Evolutionary conservation across 2,329 filamentous ascomycete genomes (phyloP).

Genomic region (Colletotrichum sojae): DNA sequence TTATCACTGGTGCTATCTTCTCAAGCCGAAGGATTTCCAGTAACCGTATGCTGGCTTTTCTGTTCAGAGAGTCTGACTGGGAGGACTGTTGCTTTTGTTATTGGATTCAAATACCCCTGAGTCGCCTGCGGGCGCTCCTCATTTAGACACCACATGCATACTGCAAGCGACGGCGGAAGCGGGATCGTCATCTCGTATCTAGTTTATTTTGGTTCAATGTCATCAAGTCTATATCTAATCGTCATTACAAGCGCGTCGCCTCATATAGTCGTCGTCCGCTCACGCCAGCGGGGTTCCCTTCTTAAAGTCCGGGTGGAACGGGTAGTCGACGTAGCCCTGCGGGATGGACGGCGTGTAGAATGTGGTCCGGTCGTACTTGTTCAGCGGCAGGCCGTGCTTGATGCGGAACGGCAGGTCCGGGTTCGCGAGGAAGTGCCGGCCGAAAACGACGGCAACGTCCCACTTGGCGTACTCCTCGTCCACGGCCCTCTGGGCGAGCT

Average conservation of each 20-base stretch:
- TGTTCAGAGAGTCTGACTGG: background rate
- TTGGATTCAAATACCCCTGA: no score
- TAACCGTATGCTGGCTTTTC: background rate
- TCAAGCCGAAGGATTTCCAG: slow-evolving; percentile 49
- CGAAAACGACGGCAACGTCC: slow-evolving; percentile 53
- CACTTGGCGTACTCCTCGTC: slow-evolving; percentile 48
- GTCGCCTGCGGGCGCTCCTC: no score
- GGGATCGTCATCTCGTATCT: background rate
- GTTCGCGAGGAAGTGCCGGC: slow-evolving; percentile 50
- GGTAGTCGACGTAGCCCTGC: slow-evolving; percentile 49
- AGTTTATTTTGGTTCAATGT: slow-evolving; percentile 7
- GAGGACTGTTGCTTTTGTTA: no score
- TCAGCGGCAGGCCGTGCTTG: slow-evolving; percentile 46
- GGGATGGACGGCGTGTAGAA: slow-evolving; percentile 45
- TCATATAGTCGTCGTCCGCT: background rate
- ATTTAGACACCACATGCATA: background rate
- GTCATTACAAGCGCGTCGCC: background rate
- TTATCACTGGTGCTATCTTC: slow-evolving; percentile 61
- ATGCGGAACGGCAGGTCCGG: slow-evolving; percentile 49
- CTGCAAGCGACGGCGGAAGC: background rate
- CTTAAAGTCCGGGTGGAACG: slow-evolving; percentile 40
- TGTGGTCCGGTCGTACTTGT: slow-evolving; percentile 44
- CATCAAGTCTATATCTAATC: background rate
- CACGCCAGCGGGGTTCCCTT: slow-evolving; percentile 21
- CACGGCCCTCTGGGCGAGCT: slow-evolving; percentile 46